phyloP scores from a whole-genome alignment of 139 green algal species.

The Coelastrella sp. region DNA sequence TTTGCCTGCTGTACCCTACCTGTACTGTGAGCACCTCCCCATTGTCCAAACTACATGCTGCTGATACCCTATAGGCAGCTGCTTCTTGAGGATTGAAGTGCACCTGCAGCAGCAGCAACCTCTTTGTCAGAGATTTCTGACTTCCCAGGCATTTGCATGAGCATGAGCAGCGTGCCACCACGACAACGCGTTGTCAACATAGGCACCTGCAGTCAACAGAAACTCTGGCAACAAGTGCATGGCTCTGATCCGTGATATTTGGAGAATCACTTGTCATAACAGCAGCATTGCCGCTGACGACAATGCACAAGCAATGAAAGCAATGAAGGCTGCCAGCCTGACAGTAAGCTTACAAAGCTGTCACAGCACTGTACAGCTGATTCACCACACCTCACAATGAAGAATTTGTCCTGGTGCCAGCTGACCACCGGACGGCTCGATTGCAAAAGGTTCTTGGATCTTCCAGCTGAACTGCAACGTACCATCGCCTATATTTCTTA shows the following conservation, averaged over 20 bases:
- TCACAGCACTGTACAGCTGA: background rate
- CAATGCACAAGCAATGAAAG: too few species aligned
- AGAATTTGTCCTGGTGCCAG: constrained; percentile 55
- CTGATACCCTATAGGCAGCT: constrained; percentile 60
- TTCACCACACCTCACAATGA: constrained; percentile 45
- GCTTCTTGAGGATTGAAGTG: constrained; percentile 71
- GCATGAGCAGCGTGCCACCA: background rate
- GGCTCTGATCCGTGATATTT: too few species aligned
- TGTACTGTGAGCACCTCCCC: constrained; percentile 50
- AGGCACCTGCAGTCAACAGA: background rate
- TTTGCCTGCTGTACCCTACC: background rate
- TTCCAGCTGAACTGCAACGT: constrained; percentile 65
- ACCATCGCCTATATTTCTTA: constrained; percentile 71
- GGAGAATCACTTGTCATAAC: too few species aligned
- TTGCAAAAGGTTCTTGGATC: constrained; percentile 69
- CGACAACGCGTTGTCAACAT: background rate
- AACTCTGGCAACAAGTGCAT: too few species aligned
- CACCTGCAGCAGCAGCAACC: constrained; percentile 21
- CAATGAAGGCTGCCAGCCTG: background rate
- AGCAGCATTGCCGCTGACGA: too few species aligned
- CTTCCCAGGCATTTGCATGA: background rate
- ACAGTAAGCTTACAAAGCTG: background rate
- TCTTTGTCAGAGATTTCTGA: too few species aligned
- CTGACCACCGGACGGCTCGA: constrained; percentile 51
- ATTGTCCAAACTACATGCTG: constrained; percentile 63